Evolutionary conservation across 1,139 yeast species (phyloP).

Genomic region (Yamadazyma trypodendri): DNA sequence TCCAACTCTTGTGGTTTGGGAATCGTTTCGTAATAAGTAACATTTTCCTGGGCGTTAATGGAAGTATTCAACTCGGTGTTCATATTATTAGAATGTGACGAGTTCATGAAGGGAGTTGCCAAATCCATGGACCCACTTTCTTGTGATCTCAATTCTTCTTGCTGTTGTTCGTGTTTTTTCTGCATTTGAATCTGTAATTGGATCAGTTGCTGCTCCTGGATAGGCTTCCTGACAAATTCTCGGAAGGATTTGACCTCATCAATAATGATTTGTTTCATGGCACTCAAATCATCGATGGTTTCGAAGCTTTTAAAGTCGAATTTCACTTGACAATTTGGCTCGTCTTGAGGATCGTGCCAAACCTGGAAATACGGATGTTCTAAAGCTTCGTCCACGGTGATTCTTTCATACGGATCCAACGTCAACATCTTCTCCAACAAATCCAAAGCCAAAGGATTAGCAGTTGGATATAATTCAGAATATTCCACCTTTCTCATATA

Average conservation of each 20-base stretch:
- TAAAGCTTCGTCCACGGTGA: conserved; percentile 85
- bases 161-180: conserved; percentile 30
- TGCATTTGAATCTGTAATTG: conserved; percentile 39
- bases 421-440: conserved; percentile 79
- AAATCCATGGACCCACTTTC: conserved; percentile 20
- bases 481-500: conserved; percentile 82
- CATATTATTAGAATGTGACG: conserved; percentile 10
- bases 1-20: conserved; percentile 51
- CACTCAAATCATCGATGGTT: conserved; percentile 74
- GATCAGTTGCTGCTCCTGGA: conserved; percentile 60
- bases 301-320: conserved; percentile 88
- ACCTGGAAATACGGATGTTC: conserved; percentile 85
- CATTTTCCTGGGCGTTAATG: conserved; percentile 13
- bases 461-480: conserved; percentile 68
- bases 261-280: conserved; percentile 73
- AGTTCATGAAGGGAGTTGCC: conserved; percentile 16
- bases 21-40: conserved; percentile 35
- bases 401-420: conserved; percentile 82
- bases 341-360: conserved; percentile 97
- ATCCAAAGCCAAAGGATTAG: conserved; percentile 86
- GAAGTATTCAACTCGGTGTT: conserved; percentile 32
- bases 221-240: conserved; percentile 75
- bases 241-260: conserved; percentile 82
- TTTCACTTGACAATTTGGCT: conserved; percentile 78
- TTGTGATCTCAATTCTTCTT: conserved; percentile 45